These are phyloP conservation scores for Gracilaria caudata DNA, from an alignment of 23 red algal species.

Conservation along the genomic window DNA sequence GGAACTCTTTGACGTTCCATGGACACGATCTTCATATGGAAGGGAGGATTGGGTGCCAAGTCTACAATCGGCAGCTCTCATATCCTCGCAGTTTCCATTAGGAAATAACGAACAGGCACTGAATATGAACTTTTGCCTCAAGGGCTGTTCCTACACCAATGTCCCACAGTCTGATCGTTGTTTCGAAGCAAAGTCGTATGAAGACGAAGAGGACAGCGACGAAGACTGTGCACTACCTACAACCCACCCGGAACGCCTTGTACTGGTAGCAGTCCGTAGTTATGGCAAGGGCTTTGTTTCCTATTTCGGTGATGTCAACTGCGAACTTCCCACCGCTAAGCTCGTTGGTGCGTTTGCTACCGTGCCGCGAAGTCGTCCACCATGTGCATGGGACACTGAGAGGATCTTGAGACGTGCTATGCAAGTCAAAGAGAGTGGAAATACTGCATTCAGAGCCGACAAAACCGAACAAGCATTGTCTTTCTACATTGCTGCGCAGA, in stretches of 20 bases:
- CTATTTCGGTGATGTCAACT: constrained; percentile 12
- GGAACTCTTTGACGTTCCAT: constrained; percentile 6
- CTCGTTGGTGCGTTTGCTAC: not conserved
- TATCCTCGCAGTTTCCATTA: not conserved
- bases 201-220: not conserved
- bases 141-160: not conserved
- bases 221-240: not conserved
- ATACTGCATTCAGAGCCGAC: not conserved
- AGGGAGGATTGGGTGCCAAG: not conserved
- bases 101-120: not conserved
- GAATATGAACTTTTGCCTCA: not conserved
- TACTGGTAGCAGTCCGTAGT: not conserved
- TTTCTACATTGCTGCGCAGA: not conserved
- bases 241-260: not conserved
- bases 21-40: not conserved
- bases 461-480: not conserved
- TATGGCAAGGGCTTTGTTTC: not conserved
- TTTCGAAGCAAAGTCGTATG: not conserved
- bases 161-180: constrained; percentile 14
- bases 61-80: not conserved
- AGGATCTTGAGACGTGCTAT: not conserved
- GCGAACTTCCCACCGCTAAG: not conserved
- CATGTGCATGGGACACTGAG: not conserved
- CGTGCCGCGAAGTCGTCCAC: not conserved
- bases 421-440: not conserved